A percentile compares a stretch with the other conserved stretches of the same genome.
Conservation (phyloP, 2,329 filamentous ascomycete species). For the Cytospora piceicola region DNA sequence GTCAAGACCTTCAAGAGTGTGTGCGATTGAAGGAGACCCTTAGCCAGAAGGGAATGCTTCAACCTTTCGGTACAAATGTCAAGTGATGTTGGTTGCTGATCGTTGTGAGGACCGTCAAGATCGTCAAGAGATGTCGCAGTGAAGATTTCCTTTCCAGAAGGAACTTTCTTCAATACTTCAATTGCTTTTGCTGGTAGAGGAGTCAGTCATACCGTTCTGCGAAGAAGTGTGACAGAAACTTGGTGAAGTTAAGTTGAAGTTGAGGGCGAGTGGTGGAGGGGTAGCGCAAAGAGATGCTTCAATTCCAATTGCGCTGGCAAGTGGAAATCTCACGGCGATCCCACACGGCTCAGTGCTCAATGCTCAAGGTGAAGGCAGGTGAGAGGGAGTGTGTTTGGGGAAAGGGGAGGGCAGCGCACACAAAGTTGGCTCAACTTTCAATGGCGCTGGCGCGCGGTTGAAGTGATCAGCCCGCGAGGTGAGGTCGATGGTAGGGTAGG, state of each 20-base stretch:
- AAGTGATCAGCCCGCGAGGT: neutral
- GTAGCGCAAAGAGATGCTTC: neutral
- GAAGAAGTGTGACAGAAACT: neutral
- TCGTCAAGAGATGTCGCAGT: neutral
- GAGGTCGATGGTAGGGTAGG: neutral
- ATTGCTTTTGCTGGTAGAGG: neutral
- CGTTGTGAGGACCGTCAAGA: neutral
- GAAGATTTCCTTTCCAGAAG: neutral
- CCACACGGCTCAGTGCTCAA: neutral
- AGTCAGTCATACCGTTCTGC: neutral
- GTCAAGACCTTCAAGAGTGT: neutral
- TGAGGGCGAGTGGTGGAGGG: neutral
- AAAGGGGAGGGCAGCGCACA: too few relatives aligned
- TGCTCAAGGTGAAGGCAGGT: neutral
- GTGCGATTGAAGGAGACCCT: neutral
- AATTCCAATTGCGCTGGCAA: neutral
- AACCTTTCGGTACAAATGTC: neutral
- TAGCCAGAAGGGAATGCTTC: neutral
- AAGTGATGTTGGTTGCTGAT: neutral
- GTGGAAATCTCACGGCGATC: neutral
- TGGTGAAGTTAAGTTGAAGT: neutral
- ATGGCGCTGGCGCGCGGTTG: neutral
- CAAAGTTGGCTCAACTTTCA: neutral
- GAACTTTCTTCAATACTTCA: neutral
- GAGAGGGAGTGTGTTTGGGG: too few relatives aligned